Evolutionary conservation across 2,329 filamentous ascomycete genomes (phyloP), one percentile per base, ranked within the genome.

Genomic region (Colletotrichum falcatum): DNA sequence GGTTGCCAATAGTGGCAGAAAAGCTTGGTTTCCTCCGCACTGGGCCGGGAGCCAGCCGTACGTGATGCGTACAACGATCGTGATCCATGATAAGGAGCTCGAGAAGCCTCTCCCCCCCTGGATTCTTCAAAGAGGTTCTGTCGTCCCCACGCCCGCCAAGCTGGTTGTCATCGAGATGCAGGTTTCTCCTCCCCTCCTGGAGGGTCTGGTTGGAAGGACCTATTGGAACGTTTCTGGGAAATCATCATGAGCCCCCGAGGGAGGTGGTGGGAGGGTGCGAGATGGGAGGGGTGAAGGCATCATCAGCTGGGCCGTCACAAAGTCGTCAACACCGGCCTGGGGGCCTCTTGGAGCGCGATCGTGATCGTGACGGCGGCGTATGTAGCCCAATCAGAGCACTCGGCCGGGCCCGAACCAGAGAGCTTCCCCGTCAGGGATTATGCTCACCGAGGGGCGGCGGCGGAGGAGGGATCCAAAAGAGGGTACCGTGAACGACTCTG

Each of bases 141-240:
- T 35, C 44, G 35, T 30, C 44, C 35, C 12, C 30, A 7, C 26
- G n/a, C 23, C 7, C 12, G 20, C 26, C 5, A 18, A 6, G 20
- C n/a, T 26, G 23, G n/a, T 28, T 11, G 66, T 5, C 48, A 70
- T 70, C 66, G 66, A 70, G 66, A 70, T 66, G 66, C 33, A 20
- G 23, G 55, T 2, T 5, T 5, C n/a, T n/a, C n/a, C n/a, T n/a
- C n/a, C n/a, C n/a, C n/a, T n/a, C n/a, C 23, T 20, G 18, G 42
- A 14, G 30, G 33, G 18, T 16, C 46, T 62, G 49, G n/a, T 42
- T 9, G 16, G n/a, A 44, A n/a, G 12, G n/a, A 49, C 30, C 42
- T 49, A 62, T 62, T 62, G 60, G 28, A 53, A n/a, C 42, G 16
- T n/a, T 11, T 53, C n/a, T 44, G 18, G 20, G 58, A 44, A 11